Base-by-base conservation (phyloP, 164 flowering plant species). In the Vitis labrusca region DNA sequence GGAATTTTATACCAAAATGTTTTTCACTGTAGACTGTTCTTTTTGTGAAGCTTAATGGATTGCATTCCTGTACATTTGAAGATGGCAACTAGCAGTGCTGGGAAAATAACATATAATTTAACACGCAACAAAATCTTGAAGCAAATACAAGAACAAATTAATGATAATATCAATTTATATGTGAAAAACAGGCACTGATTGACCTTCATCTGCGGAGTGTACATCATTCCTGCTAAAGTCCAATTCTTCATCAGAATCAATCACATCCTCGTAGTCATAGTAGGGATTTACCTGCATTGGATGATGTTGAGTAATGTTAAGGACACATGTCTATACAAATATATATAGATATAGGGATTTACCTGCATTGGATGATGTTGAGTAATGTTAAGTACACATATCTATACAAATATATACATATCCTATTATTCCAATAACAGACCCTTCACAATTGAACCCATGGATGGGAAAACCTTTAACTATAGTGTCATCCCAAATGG, bases 191-290 rank as follows among this genome's bases (percentile, higher is more conserved):
- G 65, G 10, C 13, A 49, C 19, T 3, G 65, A 44, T 57, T 37
- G 44, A 37, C 52, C 50, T 73, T 72, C 72, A 69, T 56, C 44
- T 7, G 44, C 44, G 71, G 17, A 27, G 81, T 52, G 37, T 84
- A 23, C 37, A 58, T 82, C 90, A 91, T 85, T 12, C 89, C 80
- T 58, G 78, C 80, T 77, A 6, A 92, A 78, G 73, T 92, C 95
- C 74, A 92, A 71, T 67, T 94, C 98, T 69, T 91, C 97, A 50
- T 94, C 99, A 9, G 99, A 94, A 77, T 94, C 98, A 1, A 94
- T 81, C 59, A 82, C 93, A 29, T 92, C 86, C 68, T 86, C 88
- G 59, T 55, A 94, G 59, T 85, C 83, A 71, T 94, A 92, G 69
- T 81, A 94, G 1, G 98, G 82, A 71, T 84, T 85, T 0, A 64